These are phyloP conservation scores for Thelonectria olida DNA, from an alignment of 2,329 filamentous ascomycete genomes.

Conservation along the genomic window DNA sequence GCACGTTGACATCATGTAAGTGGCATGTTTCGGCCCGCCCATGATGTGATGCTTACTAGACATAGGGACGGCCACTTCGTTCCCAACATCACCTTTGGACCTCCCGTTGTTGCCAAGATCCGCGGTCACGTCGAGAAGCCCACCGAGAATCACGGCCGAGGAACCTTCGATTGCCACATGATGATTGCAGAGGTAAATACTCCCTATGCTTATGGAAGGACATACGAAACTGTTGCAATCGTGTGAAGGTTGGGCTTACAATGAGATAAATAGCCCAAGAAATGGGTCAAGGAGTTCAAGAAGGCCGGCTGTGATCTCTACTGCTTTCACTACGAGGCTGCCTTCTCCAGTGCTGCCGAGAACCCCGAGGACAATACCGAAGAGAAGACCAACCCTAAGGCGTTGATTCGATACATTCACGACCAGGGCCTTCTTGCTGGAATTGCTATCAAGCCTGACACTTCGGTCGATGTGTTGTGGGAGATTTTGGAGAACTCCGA, in stretches of 20 bases:
- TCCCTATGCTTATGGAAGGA: neutral
- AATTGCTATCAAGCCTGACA: slow-evolving; percentile 94
- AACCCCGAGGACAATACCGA: slow-evolving; percentile 76
- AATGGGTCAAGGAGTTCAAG: slow-evolving; percentile 97
- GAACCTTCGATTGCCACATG: slow-evolving; percentile 99
- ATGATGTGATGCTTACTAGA: slow-evolving; percentile 11
- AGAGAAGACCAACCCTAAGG: slow-evolving; percentile 80
- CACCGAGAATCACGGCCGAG: slow-evolving; percentile 74
- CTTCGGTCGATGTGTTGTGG: slow-evolving; percentile 89
- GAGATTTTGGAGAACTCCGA: slow-evolving; percentile 82
- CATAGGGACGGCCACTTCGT: slow-evolving; percentile 97
- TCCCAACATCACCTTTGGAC: slow-evolving; percentile 96
- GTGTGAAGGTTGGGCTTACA: slow-evolving; percentile 19
- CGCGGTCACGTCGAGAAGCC: slow-evolving; percentile 84
- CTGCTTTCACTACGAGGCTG: slow-evolving; percentile 99
- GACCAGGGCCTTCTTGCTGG: slow-evolving; percentile 87
- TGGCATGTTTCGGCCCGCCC: slow-evolving; percentile 5
- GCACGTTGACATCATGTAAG: slow-evolving; percentile 89
- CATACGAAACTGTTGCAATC: neutral
- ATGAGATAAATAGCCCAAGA: slow-evolving; percentile 75
- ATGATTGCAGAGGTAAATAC: slow-evolving; percentile 91
- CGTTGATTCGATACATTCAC: slow-evolving; percentile 92
- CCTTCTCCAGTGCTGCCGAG: slow-evolving; percentile 86
- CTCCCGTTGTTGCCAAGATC: slow-evolving; percentile 95
- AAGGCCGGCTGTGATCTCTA: slow-evolving; percentile 97